Conservation (phyloP, 2,329 filamentous ascomycete species). For the Phyllosticta paracitricarpa region DNA sequence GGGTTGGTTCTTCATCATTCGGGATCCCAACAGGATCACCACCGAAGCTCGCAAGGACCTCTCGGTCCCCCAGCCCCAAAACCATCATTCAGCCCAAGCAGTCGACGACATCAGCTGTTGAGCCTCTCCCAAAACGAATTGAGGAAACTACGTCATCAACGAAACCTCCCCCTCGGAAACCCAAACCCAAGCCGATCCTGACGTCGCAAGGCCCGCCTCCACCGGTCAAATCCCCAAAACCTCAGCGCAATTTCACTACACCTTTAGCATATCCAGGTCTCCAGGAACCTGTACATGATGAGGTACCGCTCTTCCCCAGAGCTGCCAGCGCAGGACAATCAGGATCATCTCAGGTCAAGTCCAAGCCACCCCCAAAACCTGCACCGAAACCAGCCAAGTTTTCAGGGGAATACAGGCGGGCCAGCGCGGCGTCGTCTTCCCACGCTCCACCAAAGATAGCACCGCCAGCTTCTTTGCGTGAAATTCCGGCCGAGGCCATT, state of each 20-base stretch:
- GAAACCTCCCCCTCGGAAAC: background rate
- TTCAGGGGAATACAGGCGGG: slow-evolving; percentile 5
- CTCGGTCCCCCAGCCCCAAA: background rate
- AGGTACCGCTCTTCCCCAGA: slow-evolving; percentile 10
- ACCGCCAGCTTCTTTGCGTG: background rate
- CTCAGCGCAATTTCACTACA: slow-evolving; percentile 18
- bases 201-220: slow-evolving; percentile 20
- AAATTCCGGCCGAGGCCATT: background rate
- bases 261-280: slow-evolving; percentile 1
- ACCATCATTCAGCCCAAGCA: slow-evolving; percentile 37
- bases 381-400: slow-evolving; percentile 19
- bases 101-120: slow-evolving; percentile 55
- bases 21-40: background rate
- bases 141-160: background rate
- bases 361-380: slow-evolving; percentile 16
- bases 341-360: slow-evolving; percentile 16
- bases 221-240: slow-evolving; percentile 33
- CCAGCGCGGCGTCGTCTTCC: background rate
- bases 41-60: background rate
- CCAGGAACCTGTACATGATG: background rate
- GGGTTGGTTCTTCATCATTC: background rate
- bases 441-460: background rate
- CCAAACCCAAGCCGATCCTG: slow-evolving; percentile 14
- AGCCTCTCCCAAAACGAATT: slow-evolving; percentile 53
- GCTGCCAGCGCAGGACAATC: background rate